Evolutionary conservation across 2,329 filamentous ascomycete species (phyloP), one percentile per base, ranked within the genome.

Genomic region (Ophiocordyceps robertsii): DNA sequence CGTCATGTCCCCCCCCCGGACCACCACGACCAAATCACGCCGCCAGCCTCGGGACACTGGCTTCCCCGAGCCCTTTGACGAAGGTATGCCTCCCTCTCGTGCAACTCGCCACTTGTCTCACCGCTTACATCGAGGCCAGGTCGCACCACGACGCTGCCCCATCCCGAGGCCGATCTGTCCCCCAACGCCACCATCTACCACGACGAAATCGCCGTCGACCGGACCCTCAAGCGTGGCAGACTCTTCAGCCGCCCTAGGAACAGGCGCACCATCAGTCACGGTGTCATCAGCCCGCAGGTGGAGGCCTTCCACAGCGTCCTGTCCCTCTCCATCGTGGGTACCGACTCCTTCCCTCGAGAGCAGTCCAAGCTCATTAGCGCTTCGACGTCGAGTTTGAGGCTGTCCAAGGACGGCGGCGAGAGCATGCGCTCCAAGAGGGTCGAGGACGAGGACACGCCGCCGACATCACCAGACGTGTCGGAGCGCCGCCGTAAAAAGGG

Each of bases 81-180:
- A 60, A 42, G 54, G 70, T 72, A 51, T 53, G 66, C 60, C 17
- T 10, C 14, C 21, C 29, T 21, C 21, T 13, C n/a, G n/a, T 16
- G 17, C 32, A 37, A 16, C 4, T 14, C n/a, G 10, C 10, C 16
- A 35, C 32, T 35, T 35, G n/a, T 12, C 14, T 16, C 16, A n/a
- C 14, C 33, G 3, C 47, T 51, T 41, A 53, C 40, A 11, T 17
- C 21, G 13, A 16, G 29, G 14, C 3, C 46, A 70, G 70, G 57
- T 38, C 65, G 69, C 47, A 81, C 78, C 51, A 82, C 77, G 13
- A 77, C 75, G 3, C 63, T 75, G 14, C 73, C 72, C 17, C 76
- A 81, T 46, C 77, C 77, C 19, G 75, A 78, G 16, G 77, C 77
- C 44, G 68, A 78, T 49, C 65, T 73, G 7, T 71, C 68, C 13